Conservation (phyloP, 352 stramenopile species). For the Phytophthora pini region DNA sequence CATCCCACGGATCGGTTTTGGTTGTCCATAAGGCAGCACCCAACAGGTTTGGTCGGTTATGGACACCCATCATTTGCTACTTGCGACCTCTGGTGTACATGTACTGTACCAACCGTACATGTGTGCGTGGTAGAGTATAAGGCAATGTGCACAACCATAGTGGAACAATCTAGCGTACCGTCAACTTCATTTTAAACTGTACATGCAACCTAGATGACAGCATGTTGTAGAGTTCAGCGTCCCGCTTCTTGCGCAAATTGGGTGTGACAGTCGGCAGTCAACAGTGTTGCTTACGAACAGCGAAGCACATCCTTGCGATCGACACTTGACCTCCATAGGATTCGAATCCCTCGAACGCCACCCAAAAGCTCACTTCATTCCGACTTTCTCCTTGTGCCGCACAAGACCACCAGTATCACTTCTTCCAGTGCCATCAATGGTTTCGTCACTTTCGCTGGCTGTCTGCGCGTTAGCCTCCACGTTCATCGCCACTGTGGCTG, state of each 20-base stretch:
- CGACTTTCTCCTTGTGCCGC: not conserved
- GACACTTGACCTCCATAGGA: not conserved
- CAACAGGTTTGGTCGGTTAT: not conserved
- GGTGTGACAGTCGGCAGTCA: not conserved
- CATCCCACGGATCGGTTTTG: not conserved
- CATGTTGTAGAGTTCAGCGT: not conserved
- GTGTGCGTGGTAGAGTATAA: too few species aligned
- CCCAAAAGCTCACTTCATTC: conserved; percentile 5
- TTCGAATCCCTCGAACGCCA: conserved; percentile 3
- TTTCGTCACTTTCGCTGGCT: not conserved
- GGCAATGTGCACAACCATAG: too few species aligned
- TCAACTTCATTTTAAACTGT: too few species aligned
- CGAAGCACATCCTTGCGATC: not conserved
- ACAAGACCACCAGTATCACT: not conserved
- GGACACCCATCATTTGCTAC: not conserved
- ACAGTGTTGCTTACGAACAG: not conserved
- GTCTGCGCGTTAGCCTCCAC: not conserved
- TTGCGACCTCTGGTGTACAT: not conserved
- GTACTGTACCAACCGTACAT: too few species aligned
- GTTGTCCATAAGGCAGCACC: not conserved
- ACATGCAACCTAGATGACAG: too few species aligned
- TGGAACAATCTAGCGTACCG: too few species aligned
- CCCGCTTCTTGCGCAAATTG: too few species aligned
- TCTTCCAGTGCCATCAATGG: not conserved
- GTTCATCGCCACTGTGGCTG: conserved; percentile 1